Evolutionary conservation across 768 basidiomycete genomes (phyloP), one percentile per base, ranked within the genome.

Genomic region (Kondoa malvinella): DNA sequence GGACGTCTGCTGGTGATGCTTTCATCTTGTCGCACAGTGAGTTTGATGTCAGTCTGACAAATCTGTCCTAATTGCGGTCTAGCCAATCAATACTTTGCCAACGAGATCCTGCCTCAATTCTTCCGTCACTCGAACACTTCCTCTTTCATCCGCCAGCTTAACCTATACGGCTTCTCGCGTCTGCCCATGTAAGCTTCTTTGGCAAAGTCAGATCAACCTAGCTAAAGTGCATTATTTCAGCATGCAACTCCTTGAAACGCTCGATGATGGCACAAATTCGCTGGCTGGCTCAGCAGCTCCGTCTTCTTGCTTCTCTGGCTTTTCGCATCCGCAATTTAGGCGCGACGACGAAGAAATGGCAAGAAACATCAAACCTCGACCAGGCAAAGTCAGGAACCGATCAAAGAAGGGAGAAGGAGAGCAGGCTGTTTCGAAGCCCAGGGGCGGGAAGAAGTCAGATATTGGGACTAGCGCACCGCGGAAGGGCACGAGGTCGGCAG

Each of bases 81-180:
- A 50, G 40, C 61, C 26, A 63, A 63, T 33, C 61, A 63, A 29
- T 63, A 63, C 61, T 63, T 63, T 32, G 61, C 61, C n/a, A 63
- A 33, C 32, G 87, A 94, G 77, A 84, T 94, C 34, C 83, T 97
- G 2, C 89, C 89, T 1, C 83, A 85, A 56, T 96, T 87, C 85
- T 99, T 96, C 84, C 3, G 61, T 2, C 61, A 63, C 32, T 63
- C 61, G 17, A 63, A 63, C 32, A 63, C 61, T 32, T 82, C 84
- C 69, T 88, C 87, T 33, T 92, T 90, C 72, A 88, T 90, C 25
- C 82, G 89, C n/a, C 89, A 92, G 76, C 81, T 91, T 70, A 91
- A 90, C 80, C 90, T 89, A 29, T 63, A 63, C 30, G 61, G 61
- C 32, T 63, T 63, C 30, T 3, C 16, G 27, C 61, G 61, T 16